Percentiles rank a stretch among this genome's conserved stretches.
These are phyloP conservation scores for Thalassiosira profunda DNA, from an alignment of 108 stramenopile species.

Conservation along the genomic window DNA sequence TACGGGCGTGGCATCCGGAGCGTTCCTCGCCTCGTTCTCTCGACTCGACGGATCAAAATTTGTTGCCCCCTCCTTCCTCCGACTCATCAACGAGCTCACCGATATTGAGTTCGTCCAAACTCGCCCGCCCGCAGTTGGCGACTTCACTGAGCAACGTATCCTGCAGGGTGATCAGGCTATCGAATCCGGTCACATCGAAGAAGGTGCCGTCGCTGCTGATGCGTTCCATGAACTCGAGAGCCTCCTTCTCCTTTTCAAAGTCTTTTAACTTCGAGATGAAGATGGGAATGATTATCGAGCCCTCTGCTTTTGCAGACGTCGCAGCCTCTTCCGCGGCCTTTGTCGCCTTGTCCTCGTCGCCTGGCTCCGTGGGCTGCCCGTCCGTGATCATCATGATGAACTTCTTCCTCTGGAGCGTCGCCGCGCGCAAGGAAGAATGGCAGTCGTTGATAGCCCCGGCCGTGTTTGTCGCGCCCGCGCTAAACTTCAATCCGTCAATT, in stretches of 20 bases:
- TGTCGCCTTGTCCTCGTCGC: not conserved
- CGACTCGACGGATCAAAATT: too few relatives aligned
- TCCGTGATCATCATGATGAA: not conserved
- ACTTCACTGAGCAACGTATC: slow-evolving; percentile 38
- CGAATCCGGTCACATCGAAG: slow-evolving; percentile 44
- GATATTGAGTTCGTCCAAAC: too few relatives aligned
- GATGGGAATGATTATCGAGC: not conserved
- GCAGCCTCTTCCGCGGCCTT: not conserved
- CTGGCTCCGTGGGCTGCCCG: not conserved
- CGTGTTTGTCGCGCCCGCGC: too few relatives aligned
- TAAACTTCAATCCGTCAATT: too few relatives aligned
- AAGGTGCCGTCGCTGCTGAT: slow-evolving; percentile 29
- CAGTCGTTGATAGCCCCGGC: too few relatives aligned
- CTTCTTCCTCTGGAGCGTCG: too few relatives aligned
- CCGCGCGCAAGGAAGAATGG: too few relatives aligned
- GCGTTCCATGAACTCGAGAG: slow-evolving; percentile 6
- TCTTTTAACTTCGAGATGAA: not conserved
- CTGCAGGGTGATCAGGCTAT: slow-evolving; percentile 17
- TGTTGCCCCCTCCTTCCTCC: too few relatives aligned
- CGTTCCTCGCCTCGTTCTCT: too few relatives aligned
- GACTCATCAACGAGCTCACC: too few relatives aligned
- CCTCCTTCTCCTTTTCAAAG: not conserved
- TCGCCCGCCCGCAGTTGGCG: too few relatives aligned
- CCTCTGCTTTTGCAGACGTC: not conserved
- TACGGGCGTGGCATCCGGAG: too few relatives aligned